Conservation (phyloP, 352 stramenopile genomes). For the Phytophthora pisi region DNA sequence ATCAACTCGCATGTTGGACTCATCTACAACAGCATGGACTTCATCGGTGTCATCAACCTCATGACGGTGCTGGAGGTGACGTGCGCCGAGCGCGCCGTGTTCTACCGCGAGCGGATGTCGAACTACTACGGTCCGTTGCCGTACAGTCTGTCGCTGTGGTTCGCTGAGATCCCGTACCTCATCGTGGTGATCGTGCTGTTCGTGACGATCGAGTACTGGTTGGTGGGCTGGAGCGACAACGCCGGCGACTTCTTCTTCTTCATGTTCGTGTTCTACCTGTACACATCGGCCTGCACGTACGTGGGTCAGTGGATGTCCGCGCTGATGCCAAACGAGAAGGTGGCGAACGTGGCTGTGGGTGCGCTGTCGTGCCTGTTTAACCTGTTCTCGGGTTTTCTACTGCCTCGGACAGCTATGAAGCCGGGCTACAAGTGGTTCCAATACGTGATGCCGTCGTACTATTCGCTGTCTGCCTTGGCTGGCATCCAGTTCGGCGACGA, state of each 20-base stretch:
- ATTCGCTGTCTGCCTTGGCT: conserved; percentile 51
- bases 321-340: conserved; percentile 75
- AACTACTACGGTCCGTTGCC: conserved; percentile 76
- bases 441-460: conserved; percentile 67
- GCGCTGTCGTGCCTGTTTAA: conserved; percentile 74
- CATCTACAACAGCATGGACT: conserved; percentile 79
- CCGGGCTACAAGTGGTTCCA: conserved; percentile 72
- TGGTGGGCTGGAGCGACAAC: conserved; percentile 48
- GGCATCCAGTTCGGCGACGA: conserved; percentile 48
- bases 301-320: conserved; percentile 78
- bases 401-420: conserved; percentile 60
- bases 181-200: conserved; percentile 56
- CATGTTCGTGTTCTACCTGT: conserved; percentile 58
- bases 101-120: conserved; percentile 67
- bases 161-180: conserved; percentile 68
- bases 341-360: conserved; percentile 76
- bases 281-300: conserved; percentile 69
- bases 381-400: conserved; percentile 62
- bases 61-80: conserved; percentile 64
- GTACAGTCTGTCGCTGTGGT: conserved; percentile 70
- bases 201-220: conserved; percentile 67
- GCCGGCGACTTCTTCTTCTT: conserved; percentile 52
- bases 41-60: conserved; percentile 64
- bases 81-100: conserved; percentile 54
- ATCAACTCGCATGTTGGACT: conserved; percentile 72